These are phyloP conservation scores for Apiospora hydei DNA, from an alignment of 2,329 filamentous ascomycete genomes.

Conservation along the genomic window DNA sequence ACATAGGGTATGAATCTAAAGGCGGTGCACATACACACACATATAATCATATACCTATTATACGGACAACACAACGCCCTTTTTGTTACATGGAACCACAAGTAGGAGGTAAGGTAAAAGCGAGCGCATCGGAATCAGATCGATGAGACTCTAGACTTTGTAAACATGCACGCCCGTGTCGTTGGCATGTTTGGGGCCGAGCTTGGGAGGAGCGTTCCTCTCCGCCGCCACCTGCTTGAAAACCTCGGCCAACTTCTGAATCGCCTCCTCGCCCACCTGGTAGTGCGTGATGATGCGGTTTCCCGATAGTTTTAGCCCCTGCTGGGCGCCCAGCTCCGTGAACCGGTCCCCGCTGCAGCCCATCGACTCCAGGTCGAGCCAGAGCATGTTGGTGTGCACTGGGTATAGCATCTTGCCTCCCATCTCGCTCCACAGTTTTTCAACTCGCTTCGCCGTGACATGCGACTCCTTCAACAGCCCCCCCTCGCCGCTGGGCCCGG, in stretches of 20 bases:
- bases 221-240: constrained; percentile 48
- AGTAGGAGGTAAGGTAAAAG: neutral
- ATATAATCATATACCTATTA: no score
- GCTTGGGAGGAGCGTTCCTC: constrained; percentile 24
- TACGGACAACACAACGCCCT: no score
- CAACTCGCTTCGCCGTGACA: constrained; percentile 64
- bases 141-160: constrained; percentile 8
- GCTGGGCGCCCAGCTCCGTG: constrained; percentile 36
- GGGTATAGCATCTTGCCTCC: constrained; percentile 67
- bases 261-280: constrained; percentile 66
- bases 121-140: neutral
- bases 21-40: no score
- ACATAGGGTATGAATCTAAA: no score
- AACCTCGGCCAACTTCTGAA: constrained; percentile 54
- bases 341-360: constrained; percentile 35
- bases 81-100: no score
- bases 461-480: constrained; percentile 61
- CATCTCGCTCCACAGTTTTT: constrained; percentile 66
- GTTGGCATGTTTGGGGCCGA: neutral
- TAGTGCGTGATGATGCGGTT: constrained; percentile 43
- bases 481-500: constrained; percentile 47
- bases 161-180: constrained; percentile 18
- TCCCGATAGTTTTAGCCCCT: constrained; percentile 37
- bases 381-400: constrained; percentile 80
- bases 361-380: constrained; percentile 59